These are phyloP conservation scores for Candida chilensis DNA, from an alignment of 805 yeast species.

Conservation along the genomic window DNA sequence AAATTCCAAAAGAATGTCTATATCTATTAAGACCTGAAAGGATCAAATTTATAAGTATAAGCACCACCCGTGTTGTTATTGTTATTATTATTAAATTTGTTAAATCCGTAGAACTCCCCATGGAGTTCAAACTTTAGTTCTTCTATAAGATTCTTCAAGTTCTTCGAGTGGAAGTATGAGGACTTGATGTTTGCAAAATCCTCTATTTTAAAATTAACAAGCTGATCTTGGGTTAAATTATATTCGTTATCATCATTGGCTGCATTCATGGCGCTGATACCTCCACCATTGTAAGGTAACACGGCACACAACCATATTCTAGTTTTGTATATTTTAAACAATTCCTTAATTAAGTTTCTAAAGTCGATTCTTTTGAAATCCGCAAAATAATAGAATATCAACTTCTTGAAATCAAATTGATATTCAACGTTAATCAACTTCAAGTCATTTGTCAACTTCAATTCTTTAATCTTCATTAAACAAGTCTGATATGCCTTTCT, in stretches of 20 bases:
- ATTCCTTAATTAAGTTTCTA: constrained; percentile 61
- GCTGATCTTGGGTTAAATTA: constrained; percentile 25
- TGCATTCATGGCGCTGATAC: constrained; percentile 6
- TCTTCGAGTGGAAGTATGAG: constrained; percentile 42
- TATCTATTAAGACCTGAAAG: too few relatives aligned
- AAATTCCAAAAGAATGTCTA: too few relatives aligned
- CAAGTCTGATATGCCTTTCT: constrained; percentile 63
- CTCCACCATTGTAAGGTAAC: constrained; percentile 14
- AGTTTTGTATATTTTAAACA: constrained; percentile 69
- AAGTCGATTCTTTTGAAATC: constrained; percentile 59
- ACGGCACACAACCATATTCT: constrained; percentile 83
- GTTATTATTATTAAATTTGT: too few relatives aligned
- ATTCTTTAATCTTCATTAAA: constrained; percentile 32
- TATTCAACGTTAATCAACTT: constrained; percentile 68
- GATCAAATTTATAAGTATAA: too few relatives aligned
- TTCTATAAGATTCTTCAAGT: constrained; percentile 35
- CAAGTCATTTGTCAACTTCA: constrained; percentile 33
- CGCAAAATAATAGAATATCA: constrained; percentile 62
- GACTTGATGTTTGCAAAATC: constrained; percentile 33
- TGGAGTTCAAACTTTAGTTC: constrained; percentile 31
- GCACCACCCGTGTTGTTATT: too few relatives aligned
- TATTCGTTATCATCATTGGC: constrained; percentile 32
- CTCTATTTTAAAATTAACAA: constrained; percentile 30
- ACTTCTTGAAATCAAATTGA: constrained; percentile 73
- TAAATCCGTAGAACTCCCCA: constrained; percentile 33